These are phyloP conservation scores for Paramecium biaurelia DNA, from an alignment of 73 alveolate species.

Conservation along the genomic window DNA sequence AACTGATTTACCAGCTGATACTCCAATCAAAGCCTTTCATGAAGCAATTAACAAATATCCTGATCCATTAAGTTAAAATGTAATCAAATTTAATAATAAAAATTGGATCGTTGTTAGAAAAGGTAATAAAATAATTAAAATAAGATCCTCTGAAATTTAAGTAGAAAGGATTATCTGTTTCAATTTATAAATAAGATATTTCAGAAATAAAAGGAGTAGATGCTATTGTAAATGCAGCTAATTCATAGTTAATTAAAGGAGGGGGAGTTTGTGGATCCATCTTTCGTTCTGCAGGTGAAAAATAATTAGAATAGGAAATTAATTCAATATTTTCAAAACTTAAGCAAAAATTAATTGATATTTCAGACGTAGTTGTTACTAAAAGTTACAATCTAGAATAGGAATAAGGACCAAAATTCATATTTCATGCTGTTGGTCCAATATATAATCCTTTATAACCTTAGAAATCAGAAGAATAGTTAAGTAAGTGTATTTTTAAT, in stretches of 20 bases:
- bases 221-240: conserved; percentile 30
- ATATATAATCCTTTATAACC: background rate
- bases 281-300: background rate
- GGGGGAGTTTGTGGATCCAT: conserved; percentile 32
- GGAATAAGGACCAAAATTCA: background rate
- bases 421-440: conserved; percentile 33
- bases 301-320: background rate
- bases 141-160: background rate
- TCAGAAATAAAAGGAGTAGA: background rate
- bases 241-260: background rate
- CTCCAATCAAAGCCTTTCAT: background rate
- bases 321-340: background rate
- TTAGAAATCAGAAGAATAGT: background rate
- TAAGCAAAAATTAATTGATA: background rate
- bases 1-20: background rate
- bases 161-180: background rate
- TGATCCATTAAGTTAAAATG: background rate
- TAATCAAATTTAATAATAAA: background rate
- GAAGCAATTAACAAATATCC: background rate
- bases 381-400: background rate
- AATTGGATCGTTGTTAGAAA: background rate
- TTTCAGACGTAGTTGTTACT: background rate
- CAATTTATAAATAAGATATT: background rate
- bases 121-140: background rate
- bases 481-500: background rate